Evolutionary conservation across 2,329 filamentous ascomycete genomes (phyloP), one percentile per base, ranked within the genome.

Genomic region (Aspergillus sp.): DNA sequence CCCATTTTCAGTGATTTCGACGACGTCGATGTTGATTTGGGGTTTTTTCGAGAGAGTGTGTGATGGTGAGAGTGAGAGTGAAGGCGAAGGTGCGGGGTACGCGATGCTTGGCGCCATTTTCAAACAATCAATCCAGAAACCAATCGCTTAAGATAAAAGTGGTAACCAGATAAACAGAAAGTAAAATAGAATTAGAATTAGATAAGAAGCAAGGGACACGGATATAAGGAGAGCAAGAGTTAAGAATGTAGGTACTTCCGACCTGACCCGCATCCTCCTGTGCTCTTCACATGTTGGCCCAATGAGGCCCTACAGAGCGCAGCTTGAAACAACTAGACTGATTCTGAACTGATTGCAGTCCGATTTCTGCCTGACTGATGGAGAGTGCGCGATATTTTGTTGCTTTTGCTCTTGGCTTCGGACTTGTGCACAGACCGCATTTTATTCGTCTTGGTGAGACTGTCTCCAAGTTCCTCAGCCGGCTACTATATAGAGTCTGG

Each of bases 31-130:
- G 44, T 27, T 27, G 48, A 51, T 17, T 51, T 23, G 12, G 6
- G 48, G 14, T 21, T 37, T 37, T 21, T 37, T 37, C 2, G n/a
- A 21, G 46, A 21, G 35, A 3, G 12, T n/a, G 17, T 25, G 43
- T 27, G 21, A 15, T 11, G 3, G 27, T 31, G 15, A 17, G 41
- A 14, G 41, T 6, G 23, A 44, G 12, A 4, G 15, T 45, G 43
- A 23, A 23, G 21, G 19, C 33, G 23, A 27, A 15, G 23, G n/a
- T 23, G 50, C 50, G 50, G 50, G 50, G 50, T 27, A 33, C 11
- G 25, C 25, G 35, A 19, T 31, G 39, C 50, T 52, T 44, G 39
- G 39, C 50, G 50, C 25, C 50, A 52, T 52, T 52, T 52, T 12
- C 6, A 14, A 41, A 17, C 39, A 17, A n/a, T 33, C n/a, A 17